Evolutionary conservation across 352 stramenopile species (phyloP).

Genomic region (Phytophthora ohioensis): DNA sequence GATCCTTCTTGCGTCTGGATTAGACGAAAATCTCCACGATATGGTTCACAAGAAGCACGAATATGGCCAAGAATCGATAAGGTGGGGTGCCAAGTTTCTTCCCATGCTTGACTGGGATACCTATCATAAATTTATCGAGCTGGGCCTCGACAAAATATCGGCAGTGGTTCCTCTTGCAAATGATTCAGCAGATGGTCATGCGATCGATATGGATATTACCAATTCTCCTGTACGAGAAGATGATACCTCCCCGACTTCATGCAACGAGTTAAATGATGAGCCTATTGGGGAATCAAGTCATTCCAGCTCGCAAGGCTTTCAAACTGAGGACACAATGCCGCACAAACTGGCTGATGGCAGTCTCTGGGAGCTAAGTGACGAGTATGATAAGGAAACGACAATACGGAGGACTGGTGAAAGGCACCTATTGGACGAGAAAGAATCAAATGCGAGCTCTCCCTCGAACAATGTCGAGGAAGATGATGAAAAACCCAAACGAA

Average conservation of each 20-base stretch:
- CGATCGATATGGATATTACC: slow-evolving; percentile 3
- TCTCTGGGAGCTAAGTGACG: slow-evolving; percentile 7
- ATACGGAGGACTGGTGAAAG: slow-evolving; percentile 8
- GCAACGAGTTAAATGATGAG: background rate
- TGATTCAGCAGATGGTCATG: background rate
- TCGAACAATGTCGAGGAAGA: slow-evolving; percentile 32
- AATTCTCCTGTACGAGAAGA: slow-evolving; percentile 7
- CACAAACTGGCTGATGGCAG: slow-evolving; percentile 17
- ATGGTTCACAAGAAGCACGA: slow-evolving; percentile 64
- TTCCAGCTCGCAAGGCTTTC: background rate
- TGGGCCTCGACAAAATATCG: slow-evolving; percentile 64
- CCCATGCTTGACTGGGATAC: slow-evolving; percentile 53
- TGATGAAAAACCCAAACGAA: background rate
- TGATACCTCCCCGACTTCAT: background rate
- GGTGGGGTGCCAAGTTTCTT: slow-evolving; percentile 53
- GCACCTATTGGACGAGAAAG: slow-evolving; percentile 27
- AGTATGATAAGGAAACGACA: slow-evolving; percentile 12
- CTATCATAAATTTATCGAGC: slow-evolving; percentile 36
- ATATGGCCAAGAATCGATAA: slow-evolving; percentile 52
- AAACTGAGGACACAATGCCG: slow-evolving; percentile 4
- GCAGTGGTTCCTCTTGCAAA: slow-evolving; percentile 27
- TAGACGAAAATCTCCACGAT: slow-evolving; percentile 72
- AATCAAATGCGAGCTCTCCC: slow-evolving; percentile 21
- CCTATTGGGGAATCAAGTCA: background rate
- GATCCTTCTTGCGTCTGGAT: slow-evolving; percentile 62